phyloP scores from a whole-genome alignment of 23 red algal species.

The Gracilaria gracilis region DNA sequence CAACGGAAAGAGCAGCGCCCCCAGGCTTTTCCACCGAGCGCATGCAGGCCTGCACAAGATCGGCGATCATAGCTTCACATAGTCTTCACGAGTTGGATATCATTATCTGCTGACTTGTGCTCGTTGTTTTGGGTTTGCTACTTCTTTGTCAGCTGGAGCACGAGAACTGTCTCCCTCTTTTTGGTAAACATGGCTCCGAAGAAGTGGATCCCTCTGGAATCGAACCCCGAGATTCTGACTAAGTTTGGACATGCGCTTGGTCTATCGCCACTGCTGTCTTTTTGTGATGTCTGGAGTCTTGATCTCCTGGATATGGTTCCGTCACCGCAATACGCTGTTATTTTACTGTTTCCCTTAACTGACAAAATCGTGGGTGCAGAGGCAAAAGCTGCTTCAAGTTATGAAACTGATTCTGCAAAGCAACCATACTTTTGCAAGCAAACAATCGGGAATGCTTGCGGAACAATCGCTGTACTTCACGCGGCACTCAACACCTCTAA shows the following conservation, averaged over 20 bases:
- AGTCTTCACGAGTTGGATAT: too few relatives aligned
- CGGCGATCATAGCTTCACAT: too few relatives aligned
- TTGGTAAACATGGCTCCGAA: slow-evolving; percentile 40
- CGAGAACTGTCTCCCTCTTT: too few relatives aligned
- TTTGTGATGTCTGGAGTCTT: slow-evolving; percentile 88
- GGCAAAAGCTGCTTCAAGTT: not conserved
- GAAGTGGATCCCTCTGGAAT: slow-evolving; percentile 96
- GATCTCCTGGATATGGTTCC: slow-evolving; percentile 91
- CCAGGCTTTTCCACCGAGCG: too few relatives aligned
- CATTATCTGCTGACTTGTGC: too few relatives aligned
- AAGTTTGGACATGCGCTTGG: slow-evolving; percentile 80
- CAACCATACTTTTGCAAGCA: slow-evolving; percentile 85
- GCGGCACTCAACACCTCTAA: slow-evolving; percentile 74
- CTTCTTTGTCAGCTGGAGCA: too few relatives aligned
- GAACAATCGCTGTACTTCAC: slow-evolving; percentile 96
- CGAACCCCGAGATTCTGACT: slow-evolving; percentile 90
- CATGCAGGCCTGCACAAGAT: too few relatives aligned
- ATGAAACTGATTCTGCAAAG: slow-evolving; percentile 36
- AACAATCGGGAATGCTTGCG: slow-evolving; percentile 96
- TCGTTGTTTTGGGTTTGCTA: too few relatives aligned
- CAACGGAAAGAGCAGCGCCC: too few relatives aligned
- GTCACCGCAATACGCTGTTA: slow-evolving; percentile 80
- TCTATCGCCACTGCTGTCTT: slow-evolving; percentile 54
- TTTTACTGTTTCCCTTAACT: slow-evolving; percentile 93
- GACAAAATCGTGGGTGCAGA: slow-evolving; percentile 40